Percentiles rank a stretch among this genome's conserved stretches.
phyloP scores from a whole-genome alignment of 2,329 filamentous ascomycete genomes.

The Monilinia polystroma region DNA sequence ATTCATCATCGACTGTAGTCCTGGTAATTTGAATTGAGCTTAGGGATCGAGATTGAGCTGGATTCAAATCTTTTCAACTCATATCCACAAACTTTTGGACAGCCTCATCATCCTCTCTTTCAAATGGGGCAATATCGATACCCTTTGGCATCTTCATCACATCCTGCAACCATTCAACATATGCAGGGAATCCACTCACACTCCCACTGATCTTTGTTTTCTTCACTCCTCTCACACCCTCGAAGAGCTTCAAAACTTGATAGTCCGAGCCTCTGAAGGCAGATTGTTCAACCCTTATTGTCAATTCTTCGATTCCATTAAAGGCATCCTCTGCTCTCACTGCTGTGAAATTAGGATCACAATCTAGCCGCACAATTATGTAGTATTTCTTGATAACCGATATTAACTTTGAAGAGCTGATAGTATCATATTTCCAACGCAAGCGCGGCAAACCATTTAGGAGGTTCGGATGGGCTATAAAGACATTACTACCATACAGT shows the following conservation, averaged over 20 bases:
- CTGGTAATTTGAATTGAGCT: neutral
- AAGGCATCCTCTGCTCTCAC: constrained; percentile 46
- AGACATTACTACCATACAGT: constrained; percentile 50
- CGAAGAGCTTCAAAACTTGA: constrained; percentile 46
- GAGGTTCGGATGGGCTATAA: constrained; percentile 50
- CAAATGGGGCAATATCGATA: constrained; percentile 13
- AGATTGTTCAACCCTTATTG: constrained; percentile 51
- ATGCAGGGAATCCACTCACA: constrained; percentile 33
- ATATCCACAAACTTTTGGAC: neutral
- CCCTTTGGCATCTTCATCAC: constrained; percentile 31
- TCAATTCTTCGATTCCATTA: constrained; percentile 46
- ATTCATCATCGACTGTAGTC: neutral
- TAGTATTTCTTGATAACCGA: constrained; percentile 46
- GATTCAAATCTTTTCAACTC: neutral
- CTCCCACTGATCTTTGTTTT: constrained; percentile 43
- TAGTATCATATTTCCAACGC: constrained; percentile 39
- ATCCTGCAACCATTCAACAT: constrained; percentile 36
- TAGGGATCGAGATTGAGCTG: too few species aligned
- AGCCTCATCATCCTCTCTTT: neutral
- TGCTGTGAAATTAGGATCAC: constrained; percentile 47
- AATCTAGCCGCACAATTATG: constrained; percentile 49
- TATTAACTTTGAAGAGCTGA: constrained; percentile 40
- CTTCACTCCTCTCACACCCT: constrained; percentile 47
- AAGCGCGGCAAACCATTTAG: constrained; percentile 48
- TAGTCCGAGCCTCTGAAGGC: constrained; percentile 47